Evolutionary conservation across 257 asterid genomes (phyloP).

Genomic region (Oldenlandia corymbosa): DNA sequence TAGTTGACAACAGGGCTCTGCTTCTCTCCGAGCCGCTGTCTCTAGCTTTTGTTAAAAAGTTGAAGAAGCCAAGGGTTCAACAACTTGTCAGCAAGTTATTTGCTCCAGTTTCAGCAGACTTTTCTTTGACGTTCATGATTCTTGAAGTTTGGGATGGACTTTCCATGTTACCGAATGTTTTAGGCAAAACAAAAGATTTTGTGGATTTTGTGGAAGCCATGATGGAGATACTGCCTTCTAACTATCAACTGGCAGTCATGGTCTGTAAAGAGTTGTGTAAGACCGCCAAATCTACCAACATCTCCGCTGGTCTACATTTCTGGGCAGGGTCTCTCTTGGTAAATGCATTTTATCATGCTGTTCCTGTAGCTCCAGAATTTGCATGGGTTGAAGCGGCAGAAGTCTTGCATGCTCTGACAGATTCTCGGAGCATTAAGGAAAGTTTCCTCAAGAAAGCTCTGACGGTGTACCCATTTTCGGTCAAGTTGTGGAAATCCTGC

Average conservation of each 20-base stretch:
- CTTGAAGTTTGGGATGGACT: conserved; percentile 34
- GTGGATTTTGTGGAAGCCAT: conserved; percentile 38
- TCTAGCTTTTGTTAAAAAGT: conserved; percentile 27
- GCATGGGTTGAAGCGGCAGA: conserved; percentile 41
- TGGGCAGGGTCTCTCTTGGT: conserved; percentile 43
- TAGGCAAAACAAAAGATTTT: conserved; percentile 19
- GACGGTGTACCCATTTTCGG: conserved; percentile 35
- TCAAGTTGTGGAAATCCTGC: conserved; percentile 36
- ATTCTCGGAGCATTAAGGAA: conserved; percentile 15
- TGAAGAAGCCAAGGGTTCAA: conserved; percentile 33
- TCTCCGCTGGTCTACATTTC: conserved; percentile 24
- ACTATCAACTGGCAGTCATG: conserved; percentile 32
- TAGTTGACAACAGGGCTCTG: conserved; percentile 30
- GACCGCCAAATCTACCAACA: background rate
- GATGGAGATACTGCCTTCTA: conserved; percentile 41
- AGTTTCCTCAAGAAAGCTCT: conserved; percentile 35
- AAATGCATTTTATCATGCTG: conserved; percentile 37
- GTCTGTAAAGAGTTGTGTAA: conserved; percentile 27
- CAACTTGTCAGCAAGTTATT: conserved; percentile 33
- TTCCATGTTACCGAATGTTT: conserved; percentile 24
- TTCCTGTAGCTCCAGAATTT: conserved; percentile 43
- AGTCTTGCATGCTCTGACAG: conserved; percentile 23
- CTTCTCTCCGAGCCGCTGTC: conserved; percentile 27
- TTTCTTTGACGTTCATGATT: conserved; percentile 25
- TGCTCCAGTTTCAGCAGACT: conserved; percentile 27